A percentile compares a stretch with the other conserved stretches of the same genome.
phyloP scores from a whole-genome alignment of 2,329 filamentous ascomycete genomes.

The Lecanicillium sp. region DNA sequence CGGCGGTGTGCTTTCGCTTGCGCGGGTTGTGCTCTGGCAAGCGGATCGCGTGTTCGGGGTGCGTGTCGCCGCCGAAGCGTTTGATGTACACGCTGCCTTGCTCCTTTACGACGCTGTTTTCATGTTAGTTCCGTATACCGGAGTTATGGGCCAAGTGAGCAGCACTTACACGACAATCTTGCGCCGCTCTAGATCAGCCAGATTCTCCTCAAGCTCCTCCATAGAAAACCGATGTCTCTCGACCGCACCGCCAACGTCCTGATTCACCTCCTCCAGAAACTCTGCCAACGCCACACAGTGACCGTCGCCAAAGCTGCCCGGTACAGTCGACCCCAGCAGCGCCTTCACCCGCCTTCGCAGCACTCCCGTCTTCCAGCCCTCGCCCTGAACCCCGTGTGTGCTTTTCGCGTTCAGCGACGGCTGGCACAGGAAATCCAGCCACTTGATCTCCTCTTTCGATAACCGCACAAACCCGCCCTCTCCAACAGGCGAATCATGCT shows the following conservation, averaged over 20 bases:
- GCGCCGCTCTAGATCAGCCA: conserved; percentile 5
- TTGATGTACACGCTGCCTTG: not conserved
- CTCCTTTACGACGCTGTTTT: not conserved
- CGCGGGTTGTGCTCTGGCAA: conserved; percentile 13
- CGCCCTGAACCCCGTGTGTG: not conserved
- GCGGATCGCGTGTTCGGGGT: conserved; percentile 21
- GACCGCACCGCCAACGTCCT: conserved; percentile 14
- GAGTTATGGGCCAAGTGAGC: not conserved
- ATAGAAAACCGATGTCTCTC: conserved; percentile 20
- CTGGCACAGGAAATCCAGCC: conserved; percentile 26
- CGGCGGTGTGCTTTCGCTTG: conserved; percentile 5
- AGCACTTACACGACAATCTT: conserved; percentile 17
- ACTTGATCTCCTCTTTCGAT: conserved; percentile 24
- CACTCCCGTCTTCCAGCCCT: not conserved
- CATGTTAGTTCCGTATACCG: not conserved
- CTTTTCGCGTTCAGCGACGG: conserved; percentile 13
- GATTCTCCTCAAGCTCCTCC: conserved; percentile 17
- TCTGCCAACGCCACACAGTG: conserved; percentile 7
- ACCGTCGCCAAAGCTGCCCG: not conserved
- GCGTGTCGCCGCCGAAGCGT: conserved; percentile 6
- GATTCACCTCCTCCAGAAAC: conserved; percentile 23
- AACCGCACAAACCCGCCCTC: not conserved
- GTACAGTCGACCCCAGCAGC: not conserved
- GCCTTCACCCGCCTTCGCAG: not conserved
- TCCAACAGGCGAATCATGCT: too few relatives aligned